phyloP scores from a whole-genome alignment of 306 rosid genomes.

The Cercis canadensis region DNA sequence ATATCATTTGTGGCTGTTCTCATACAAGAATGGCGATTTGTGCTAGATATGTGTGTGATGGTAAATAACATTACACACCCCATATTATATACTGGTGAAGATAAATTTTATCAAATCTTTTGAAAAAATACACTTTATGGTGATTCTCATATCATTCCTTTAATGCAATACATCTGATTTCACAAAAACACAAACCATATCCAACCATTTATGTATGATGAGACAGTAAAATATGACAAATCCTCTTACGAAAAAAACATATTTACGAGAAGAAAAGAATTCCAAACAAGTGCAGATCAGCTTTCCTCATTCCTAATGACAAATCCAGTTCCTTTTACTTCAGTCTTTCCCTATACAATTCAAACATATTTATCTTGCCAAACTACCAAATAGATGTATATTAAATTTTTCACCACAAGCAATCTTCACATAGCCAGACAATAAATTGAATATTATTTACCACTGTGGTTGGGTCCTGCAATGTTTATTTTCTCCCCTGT shows the following conservation, averaged over 20 bases:
- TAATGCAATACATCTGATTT: background rate
- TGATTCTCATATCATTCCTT: background rate
- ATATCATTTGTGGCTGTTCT: background rate
- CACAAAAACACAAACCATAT: background rate
- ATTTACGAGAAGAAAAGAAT: background rate
- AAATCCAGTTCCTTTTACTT: background rate
- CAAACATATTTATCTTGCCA: background rate
- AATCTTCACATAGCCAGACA: background rate
- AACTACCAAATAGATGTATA: background rate
- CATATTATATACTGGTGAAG: background rate
- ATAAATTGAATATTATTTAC: background rate
- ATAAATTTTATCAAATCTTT: background rate
- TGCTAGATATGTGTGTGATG: background rate
- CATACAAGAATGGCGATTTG: conserved; percentile 3
- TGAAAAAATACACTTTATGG: background rate
- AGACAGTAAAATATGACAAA: background rate
- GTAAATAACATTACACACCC: background rate
- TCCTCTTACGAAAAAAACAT: background rate
- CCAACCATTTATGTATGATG: background rate
- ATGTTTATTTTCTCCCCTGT: background rate
- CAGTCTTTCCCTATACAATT: background rate
- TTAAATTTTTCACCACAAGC: background rate
- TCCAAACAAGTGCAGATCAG: background rate
- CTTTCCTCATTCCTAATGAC: background rate
- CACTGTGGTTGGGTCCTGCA: background rate